Base-by-base conservation (phyloP, 2,329 filamentous ascomycete genomes). In the Nectriaceae sp. region DNA sequence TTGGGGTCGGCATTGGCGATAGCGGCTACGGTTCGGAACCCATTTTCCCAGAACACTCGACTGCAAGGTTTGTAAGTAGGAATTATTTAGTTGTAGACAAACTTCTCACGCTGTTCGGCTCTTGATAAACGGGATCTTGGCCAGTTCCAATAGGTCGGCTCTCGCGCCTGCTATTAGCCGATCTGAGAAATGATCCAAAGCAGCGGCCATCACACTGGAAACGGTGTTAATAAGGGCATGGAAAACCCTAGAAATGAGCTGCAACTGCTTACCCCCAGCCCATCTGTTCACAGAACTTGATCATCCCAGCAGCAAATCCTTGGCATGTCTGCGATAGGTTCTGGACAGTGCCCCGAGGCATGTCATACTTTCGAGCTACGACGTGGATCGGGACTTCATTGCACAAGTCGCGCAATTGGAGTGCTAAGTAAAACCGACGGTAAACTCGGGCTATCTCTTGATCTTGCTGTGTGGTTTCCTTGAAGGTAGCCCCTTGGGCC, bases 211-310 rank as follows among this genome's bases (percentile, higher is more conserved):
- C 59, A 87, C 83, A 1, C 84, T 85, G 45, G 37, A 55, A 16
- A 8, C 22, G 29, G 10, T 40, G n/a, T n/a, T 65, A 44, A 63
- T 53, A 19, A 21, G n/a, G 33, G 26, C 19, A 19, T 22, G 33
- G 36, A 11, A 19, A 39, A 16, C 18, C 13, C n/a, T 35, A 19
- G 5, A 13, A 19, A 38, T n/a, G n/a, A n/a, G 22, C 19, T 16
- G 20, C 11, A 21, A 38, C 10, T 5, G 68, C 73, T 59, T 61
- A 80, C 77, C 80, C 81, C 86, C 87, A 90, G 2, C 79, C 83
- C 88, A 92, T 90, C 16, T 82, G 78, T 56, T 89, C 78, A 62
- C 88, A 91, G 61, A 91, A 91, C 56, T 88, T 90, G 50, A 91
- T 82, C 75, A 90, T 89, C 3, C 87, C 87, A 2, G 86, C 85